A percentile compares a stretch with the other conserved stretches of the same genome.
Conservation (phyloP, 192 early-diverging fungal species). For the Linnemannia elongata region DNA sequence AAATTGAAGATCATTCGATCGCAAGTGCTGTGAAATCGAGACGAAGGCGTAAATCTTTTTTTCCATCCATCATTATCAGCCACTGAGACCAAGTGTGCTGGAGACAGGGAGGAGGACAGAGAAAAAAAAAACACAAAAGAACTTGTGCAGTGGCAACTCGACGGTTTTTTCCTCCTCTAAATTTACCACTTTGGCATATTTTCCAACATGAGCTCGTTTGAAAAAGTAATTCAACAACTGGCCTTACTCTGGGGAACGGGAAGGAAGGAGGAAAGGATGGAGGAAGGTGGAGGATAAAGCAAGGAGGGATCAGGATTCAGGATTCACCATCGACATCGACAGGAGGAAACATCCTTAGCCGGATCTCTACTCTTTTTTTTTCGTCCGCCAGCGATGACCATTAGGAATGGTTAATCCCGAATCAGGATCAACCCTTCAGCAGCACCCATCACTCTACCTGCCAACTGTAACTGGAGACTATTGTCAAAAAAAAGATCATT, state of each 20-base stretch:
- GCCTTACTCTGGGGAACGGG: neutral
- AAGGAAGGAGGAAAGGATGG: neutral
- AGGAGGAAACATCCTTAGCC: conserved; percentile 4
- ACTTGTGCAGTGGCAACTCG: conserved; percentile 22
- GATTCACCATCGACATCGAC: neutral
- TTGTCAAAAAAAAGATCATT: conserved; percentile 22
- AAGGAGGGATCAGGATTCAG: neutral
- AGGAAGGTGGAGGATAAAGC: neutral
- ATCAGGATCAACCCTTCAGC: conserved; percentile 3
- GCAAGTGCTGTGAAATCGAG: neutral
- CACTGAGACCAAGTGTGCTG: conserved; percentile 4
- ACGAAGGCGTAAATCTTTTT: neutral
- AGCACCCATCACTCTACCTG: conserved; percentile 4
- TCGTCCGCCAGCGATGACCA: neutral
- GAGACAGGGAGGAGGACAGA: neutral
- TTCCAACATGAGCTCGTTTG: conserved; percentile 58
- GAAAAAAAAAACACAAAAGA: conserved; percentile 32
- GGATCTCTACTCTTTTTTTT: neutral
- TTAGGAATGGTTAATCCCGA: neutral
- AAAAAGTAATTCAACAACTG: conserved; percentile 49
- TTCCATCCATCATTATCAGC: conserved; percentile 23
- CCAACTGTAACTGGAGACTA: conserved; percentile 6
- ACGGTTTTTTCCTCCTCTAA: conserved; percentile 58
- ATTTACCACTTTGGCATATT: conserved; percentile 58
- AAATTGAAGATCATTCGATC: neutral